A percentile compares a stretch with the other conserved stretches of the same genome.
phyloP scores from a whole-genome alignment of 805 yeast genomes.

The Sugiyamaella marilandica region DNA sequence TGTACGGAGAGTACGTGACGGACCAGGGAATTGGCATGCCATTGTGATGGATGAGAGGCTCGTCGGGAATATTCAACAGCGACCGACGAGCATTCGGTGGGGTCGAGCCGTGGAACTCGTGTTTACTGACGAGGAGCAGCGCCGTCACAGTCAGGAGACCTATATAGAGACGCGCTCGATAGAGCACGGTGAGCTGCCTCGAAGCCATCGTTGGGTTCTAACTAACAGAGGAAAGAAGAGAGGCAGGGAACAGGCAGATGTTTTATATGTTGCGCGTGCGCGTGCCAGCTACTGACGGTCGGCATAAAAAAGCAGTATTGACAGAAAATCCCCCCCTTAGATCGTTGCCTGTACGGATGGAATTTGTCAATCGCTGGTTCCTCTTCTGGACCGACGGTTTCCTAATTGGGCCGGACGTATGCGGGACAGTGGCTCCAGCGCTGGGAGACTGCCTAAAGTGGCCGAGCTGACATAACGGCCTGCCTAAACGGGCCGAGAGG shows the following conservation, averaged over 20 bases:
- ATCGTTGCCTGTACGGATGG: not conserved
- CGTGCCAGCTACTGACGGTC: no score
- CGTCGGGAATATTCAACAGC: not conserved
- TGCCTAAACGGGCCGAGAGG: not conserved
- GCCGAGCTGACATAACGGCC: not conserved
- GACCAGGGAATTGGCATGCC: conserved; percentile 23
- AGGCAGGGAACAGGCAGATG: no score
- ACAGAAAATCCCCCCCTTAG: not conserved
- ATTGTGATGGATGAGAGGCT: not conserved
- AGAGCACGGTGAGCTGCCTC: not conserved
- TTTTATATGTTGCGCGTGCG: no score
- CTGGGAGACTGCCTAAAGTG: not conserved
- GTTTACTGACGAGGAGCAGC: not conserved
- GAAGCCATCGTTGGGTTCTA: not conserved
- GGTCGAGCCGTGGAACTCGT: not conserved
- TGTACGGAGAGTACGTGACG: conserved; percentile 22
- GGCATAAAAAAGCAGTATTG: no score
- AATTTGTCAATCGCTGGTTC: not conserved
- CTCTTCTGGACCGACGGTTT: not conserved
- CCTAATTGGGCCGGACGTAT: not conserved
- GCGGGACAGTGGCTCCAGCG: not conserved
- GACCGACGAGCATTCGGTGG: not conserved
- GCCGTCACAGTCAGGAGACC: not conserved
- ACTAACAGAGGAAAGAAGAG: no score
- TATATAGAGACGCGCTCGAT: not conserved